phyloP scores from a whole-genome alignment of 805 yeast genomes.

The Starmerella bombicola region DNA sequence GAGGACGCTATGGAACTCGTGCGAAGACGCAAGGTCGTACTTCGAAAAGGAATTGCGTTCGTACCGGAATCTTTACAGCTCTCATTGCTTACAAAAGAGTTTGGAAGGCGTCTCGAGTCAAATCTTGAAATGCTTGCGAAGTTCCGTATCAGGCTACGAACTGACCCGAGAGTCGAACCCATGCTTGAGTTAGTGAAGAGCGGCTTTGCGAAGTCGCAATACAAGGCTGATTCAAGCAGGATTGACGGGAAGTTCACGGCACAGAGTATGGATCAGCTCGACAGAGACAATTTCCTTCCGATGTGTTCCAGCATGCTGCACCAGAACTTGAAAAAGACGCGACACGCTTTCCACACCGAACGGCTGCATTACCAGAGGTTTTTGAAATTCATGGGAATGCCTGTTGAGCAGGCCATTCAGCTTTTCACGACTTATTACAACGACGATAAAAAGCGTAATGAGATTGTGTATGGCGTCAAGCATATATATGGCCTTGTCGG shows the following conservation, averaged over 20 bases:
- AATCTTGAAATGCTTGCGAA: constrained; percentile 59
- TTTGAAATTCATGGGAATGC: constrained; percentile 78
- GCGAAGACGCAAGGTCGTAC: constrained; percentile 53
- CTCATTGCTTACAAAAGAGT: constrained; percentile 57
- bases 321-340: constrained; percentile 42
- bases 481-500: constrained; percentile 92
- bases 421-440: constrained; percentile 54
- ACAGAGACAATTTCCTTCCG: constrained; percentile 58
- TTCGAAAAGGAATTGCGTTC: constrained; percentile 64
- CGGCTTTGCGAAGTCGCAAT: constrained; percentile 37
- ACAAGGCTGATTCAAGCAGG: constrained; percentile 25
- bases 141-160: constrained; percentile 72
- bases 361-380: constrained; percentile 79
- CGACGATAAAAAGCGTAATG: constrained; percentile 26
- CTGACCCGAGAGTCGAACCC: constrained; percentile 81
- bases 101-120: constrained; percentile 38
- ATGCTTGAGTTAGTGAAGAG: constrained; percentile 57
- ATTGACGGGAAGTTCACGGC: constrained; percentile 40
- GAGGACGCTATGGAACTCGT: constrained; percentile 67
- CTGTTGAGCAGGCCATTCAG: constrained; percentile 72
- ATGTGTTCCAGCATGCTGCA: constrained; percentile 63
- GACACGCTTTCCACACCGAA: constrained; percentile 70
- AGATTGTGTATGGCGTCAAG: constrained; percentile 75
- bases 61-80: constrained; percentile 74
- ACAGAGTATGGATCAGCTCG: constrained; percentile 42